These are phyloP conservation scores for Pyricularia sp. DNA, from an alignment of 2,329 filamentous ascomycete species.

Conservation along the genomic window DNA sequence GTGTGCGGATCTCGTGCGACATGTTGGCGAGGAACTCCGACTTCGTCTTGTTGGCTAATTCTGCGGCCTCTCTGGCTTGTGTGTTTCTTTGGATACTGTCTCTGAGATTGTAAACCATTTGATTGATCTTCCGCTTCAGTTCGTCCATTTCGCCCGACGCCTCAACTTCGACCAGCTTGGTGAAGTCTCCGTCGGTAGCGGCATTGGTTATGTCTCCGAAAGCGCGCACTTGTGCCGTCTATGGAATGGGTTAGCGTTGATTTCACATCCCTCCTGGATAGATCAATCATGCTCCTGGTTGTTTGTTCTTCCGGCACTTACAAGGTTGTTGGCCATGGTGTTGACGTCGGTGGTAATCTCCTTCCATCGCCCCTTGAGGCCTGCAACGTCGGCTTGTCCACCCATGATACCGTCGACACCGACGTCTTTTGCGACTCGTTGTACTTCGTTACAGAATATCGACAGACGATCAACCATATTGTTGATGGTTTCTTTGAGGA, in stretches of 20 bases:
- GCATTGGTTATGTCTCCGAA: conserved; percentile 99
- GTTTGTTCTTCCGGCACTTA: conserved; percentile 20
- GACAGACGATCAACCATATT: conserved; percentile 96
- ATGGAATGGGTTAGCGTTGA: conserved; percentile 28
- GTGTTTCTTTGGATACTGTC: conserved; percentile 97
- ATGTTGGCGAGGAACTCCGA: conserved; percentile 98
- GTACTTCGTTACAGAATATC: conserved; percentile 92
- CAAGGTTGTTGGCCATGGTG: conserved; percentile 69
- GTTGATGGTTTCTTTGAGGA: conserved; percentile 93
- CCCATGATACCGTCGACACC: conserved; percentile 98
- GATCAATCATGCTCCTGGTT: too few relatives aligned
- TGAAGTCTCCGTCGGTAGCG: conserved; percentile 94
- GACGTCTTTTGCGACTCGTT: conserved; percentile 91
- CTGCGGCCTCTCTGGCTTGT: conserved; percentile 87
- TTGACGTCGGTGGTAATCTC: conserved; percentile 97
- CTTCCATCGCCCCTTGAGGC: conserved; percentile 91
- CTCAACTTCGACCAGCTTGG: conserved; percentile 91
- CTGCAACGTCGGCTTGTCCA: conserved; percentile 88
- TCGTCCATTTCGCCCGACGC: conserved; percentile 99
- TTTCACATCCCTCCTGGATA: too few relatives aligned
- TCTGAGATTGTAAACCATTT: conserved; percentile 93
- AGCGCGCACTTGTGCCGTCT: conserved; percentile 93
- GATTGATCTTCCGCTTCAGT: conserved; percentile 97
- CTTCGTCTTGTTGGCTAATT: conserved; percentile 95
- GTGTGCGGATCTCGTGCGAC: conserved; percentile 96